These are phyloP conservation scores for Oxyria digyna DNA, from an alignment of 148 eudicot species.

Conservation along the genomic window DNA sequence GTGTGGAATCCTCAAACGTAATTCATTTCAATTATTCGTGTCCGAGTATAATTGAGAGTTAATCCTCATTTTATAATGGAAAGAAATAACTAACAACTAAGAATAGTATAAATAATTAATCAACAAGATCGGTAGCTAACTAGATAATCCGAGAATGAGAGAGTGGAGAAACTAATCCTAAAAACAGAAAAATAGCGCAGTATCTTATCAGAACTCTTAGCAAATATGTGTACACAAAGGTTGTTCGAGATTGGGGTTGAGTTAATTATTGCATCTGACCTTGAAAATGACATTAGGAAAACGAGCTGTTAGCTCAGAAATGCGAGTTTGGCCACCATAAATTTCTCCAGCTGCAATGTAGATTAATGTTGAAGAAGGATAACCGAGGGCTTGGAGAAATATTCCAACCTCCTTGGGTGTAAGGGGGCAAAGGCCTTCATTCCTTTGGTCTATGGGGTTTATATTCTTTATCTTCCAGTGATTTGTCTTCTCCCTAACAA, in stretches of 20 bases:
- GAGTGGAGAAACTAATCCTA: too few species aligned
- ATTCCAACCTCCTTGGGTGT: conserved; percentile 86
- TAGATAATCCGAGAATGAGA: too few species aligned
- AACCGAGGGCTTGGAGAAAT: conserved; percentile 80
- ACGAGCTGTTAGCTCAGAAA: conserved; percentile 60
- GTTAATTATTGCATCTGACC: conserved; percentile 25
- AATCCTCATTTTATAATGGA: too few species aligned
- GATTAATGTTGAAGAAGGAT: conserved; percentile 57
- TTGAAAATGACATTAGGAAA: conserved; percentile 78
- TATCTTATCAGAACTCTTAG: too few species aligned
- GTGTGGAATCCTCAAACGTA: too few species aligned
- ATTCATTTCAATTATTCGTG: too few species aligned
- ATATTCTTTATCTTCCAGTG: conserved; percentile 88
- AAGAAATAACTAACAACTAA: too few species aligned
- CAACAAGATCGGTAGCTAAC: too few species aligned
- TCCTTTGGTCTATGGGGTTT: conserved; percentile 73
- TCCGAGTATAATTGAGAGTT: too few species aligned
- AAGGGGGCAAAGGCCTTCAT: conserved; percentile 67
- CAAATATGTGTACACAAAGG: neutral
- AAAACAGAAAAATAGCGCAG: too few species aligned
- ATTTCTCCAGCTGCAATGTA: conserved; percentile 95
- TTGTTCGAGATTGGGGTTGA: neutral
- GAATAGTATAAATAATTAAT: too few species aligned
- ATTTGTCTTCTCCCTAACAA: conserved; percentile 59
- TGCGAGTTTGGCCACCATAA: conserved; percentile 63